Conservation (phyloP, 1,284 basidiomycete species). For the Exobasidium rhododendri region DNA sequence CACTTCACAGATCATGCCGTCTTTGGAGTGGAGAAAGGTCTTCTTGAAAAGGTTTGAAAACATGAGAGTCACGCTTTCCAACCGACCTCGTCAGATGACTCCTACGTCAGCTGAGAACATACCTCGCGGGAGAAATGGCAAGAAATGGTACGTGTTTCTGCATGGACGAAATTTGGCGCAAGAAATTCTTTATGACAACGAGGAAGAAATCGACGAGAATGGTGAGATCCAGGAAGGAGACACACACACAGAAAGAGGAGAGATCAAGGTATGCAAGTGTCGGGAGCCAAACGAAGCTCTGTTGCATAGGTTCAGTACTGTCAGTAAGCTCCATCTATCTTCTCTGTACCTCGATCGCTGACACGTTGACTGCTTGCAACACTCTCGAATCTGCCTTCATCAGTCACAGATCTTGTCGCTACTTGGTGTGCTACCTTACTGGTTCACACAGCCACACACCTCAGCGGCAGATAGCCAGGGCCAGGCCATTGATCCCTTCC, state of each 20-base stretch:
- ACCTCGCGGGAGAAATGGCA: not conserved
- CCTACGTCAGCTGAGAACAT: not conserved
- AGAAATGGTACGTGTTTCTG: constrained; percentile 8
- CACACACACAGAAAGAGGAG: not conserved
- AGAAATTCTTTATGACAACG: not conserved
- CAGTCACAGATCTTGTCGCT: constrained; percentile 26
- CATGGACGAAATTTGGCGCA: constrained; percentile 1
- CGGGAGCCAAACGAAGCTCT: not conserved
- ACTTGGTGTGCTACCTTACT: constrained; percentile 7
- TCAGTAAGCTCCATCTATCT: not conserved
- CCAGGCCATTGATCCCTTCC: constrained; percentile 63
- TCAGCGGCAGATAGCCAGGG: constrained; percentile 23
- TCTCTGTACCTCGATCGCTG: not conserved
- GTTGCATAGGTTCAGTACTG: not conserved
- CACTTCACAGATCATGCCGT: constrained; percentile 21
- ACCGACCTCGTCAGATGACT: not conserved
- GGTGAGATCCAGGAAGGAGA: not conserved
- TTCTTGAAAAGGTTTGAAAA: constrained; percentile 25
- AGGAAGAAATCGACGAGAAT: not conserved
- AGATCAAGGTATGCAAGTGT: not conserved
- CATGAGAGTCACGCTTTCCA: constrained; percentile 13
- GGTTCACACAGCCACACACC: constrained; percentile 2
- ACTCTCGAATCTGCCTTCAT: too few species aligned
- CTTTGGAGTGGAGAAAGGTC: constrained; percentile 21
- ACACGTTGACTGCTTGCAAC: not conserved